phyloP scores from a whole-genome alignment of 148 eudicot species.

The Rhododendron kiyosumense region DNA sequence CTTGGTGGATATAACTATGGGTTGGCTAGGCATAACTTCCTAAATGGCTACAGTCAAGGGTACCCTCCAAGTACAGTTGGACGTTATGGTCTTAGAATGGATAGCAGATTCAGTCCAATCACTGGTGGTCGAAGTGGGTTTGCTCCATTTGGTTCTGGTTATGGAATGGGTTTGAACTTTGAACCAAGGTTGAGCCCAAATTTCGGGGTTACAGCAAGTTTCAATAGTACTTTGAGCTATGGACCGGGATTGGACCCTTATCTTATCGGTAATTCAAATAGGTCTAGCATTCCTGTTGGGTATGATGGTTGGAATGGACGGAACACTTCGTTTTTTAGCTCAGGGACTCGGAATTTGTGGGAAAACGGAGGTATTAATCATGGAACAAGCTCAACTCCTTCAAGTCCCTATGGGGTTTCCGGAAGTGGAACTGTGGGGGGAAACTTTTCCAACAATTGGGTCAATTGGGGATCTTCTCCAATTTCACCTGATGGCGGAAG shows the following conservation, averaged over 20 bases:
- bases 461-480: slow-evolving; percentile 39
- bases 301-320: slow-evolving; percentile 21
- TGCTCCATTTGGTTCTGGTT: slow-evolving; percentile 42
- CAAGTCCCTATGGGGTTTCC: slow-evolving; percentile 9
- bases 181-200: slow-evolving; percentile 42
- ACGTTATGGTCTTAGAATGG: slow-evolving; percentile 62
- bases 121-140: slow-evolving; percentile 38
- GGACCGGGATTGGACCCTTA: slow-evolving; percentile 26
- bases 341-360: slow-evolving; percentile 23
- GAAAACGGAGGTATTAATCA: slow-evolving; percentile 21
- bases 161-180: slow-evolving; percentile 47
- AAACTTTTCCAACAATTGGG: slow-evolving; percentile 8
- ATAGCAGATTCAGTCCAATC: slow-evolving; percentile 49
- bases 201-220: slow-evolving; percentile 35
- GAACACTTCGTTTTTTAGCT: slow-evolving; percentile 21
- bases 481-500: slow-evolving; percentile 40
- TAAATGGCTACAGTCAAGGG: slow-evolving; percentile 36
- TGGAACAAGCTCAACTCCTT: slow-evolving; percentile 10
- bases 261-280: slow-evolving; percentile 25
- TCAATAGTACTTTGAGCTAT: slow-evolving; percentile 19
- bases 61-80: slow-evolving; percentile 44
- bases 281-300: slow-evolving; percentile 23
- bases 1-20: slow-evolving; percentile 22
- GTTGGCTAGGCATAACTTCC: slow-evolving; percentile 14
- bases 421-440: slow-evolving; percentile 16